Percentiles rank a stretch among this genome's conserved stretches.
Evolutionary conservation across 2,329 filamentous ascomycete genomes (phyloP).

Genomic region (Atkinsonella hypoxylon): DNA sequence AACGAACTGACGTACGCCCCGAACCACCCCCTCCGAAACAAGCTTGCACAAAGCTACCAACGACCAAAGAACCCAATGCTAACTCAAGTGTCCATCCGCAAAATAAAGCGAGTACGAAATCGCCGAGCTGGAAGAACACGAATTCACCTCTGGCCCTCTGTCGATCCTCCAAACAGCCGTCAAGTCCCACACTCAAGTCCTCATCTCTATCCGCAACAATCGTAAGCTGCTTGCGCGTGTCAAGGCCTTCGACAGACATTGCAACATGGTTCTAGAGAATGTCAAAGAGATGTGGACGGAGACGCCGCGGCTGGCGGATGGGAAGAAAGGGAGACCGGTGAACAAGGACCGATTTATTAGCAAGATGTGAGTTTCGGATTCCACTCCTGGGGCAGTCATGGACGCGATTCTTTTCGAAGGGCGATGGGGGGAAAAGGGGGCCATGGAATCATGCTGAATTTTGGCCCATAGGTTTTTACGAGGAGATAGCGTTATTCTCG

Average conservation of each 20-base stretch:
- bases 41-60: conserved; percentile 8
- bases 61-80: background rate
- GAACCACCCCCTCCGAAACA: conserved; percentile 7
- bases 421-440: no score
- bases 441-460: background rate
- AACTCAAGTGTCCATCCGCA: background rate
- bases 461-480: conserved; percentile 57
- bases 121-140: conserved; percentile 51
- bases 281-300: conserved; percentile 98
- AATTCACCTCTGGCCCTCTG: conserved; percentile 44
- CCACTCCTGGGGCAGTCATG: no score
- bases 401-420: no score
- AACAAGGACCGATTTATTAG: conserved; percentile 98
- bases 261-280: conserved; percentile 97
- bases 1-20: conserved; percentile 77
- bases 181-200: conserved; percentile 84
- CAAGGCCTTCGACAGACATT: conserved; percentile 97
- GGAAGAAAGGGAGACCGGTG: conserved; percentile 79
- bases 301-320: conserved; percentile 67
- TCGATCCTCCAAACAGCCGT: conserved; percentile 96
- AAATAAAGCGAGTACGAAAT: conserved; percentile 76
- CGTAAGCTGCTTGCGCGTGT: conserved; percentile 93
- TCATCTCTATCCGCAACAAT: conserved; percentile 97
- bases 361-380: conserved; percentile 57
- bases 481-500: conserved; percentile 79